Percentiles rank a stretch among this genome's conserved stretches.
Evolutionary conservation across 768 basidiomycete genomes (phyloP).

Genomic region (Tulasnella sp.): DNA sequence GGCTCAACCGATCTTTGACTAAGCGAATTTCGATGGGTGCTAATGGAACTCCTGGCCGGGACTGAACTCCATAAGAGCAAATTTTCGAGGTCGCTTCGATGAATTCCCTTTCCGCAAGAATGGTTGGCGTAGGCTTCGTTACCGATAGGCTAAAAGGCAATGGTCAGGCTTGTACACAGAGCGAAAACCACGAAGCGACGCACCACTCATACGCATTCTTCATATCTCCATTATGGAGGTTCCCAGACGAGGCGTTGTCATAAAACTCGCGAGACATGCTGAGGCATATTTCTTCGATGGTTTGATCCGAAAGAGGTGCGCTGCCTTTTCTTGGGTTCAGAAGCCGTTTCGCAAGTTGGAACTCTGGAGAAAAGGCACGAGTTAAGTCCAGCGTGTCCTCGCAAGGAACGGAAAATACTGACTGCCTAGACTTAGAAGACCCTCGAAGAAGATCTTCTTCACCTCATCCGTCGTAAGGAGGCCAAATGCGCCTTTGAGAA

Average conservation of each 20-base stretch:
- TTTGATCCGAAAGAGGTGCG: slow-evolving; percentile 41
- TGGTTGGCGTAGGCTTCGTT: slow-evolving; percentile 51
- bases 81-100: slow-evolving; percentile 96
- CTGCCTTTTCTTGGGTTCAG: slow-evolving; percentile 43
- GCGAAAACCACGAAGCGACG: slow-evolving; percentile 23
- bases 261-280: slow-evolving; percentile 82
- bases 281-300: slow-evolving; percentile 72
- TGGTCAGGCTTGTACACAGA: slow-evolving; percentile 14
- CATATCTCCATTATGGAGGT: slow-evolving; percentile 91
- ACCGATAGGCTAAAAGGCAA: slow-evolving; percentile 59
- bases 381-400: neutral
- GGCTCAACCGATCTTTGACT: slow-evolving; percentile 76
- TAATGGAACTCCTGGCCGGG: slow-evolving; percentile 65
- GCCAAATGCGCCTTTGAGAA: slow-evolving; percentile 69
- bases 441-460: slow-evolving; percentile 73
- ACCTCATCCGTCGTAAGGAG: slow-evolving; percentile 63
- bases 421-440: slow-evolving; percentile 82
- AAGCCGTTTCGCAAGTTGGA: slow-evolving; percentile 57
- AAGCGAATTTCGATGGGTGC: slow-evolving; percentile 90
- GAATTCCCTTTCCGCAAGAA: slow-evolving; percentile 73
- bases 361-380: slow-evolving; percentile 39
- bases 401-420: slow-evolving; percentile 35
- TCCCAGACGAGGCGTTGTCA: slow-evolving; percentile 87
- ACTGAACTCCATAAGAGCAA: slow-evolving; percentile 79
- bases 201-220: slow-evolving; percentile 95